Conservation (phyloP, 2,329 filamentous ascomycete genomes). For the Blastomyces gilchristii region DNA sequence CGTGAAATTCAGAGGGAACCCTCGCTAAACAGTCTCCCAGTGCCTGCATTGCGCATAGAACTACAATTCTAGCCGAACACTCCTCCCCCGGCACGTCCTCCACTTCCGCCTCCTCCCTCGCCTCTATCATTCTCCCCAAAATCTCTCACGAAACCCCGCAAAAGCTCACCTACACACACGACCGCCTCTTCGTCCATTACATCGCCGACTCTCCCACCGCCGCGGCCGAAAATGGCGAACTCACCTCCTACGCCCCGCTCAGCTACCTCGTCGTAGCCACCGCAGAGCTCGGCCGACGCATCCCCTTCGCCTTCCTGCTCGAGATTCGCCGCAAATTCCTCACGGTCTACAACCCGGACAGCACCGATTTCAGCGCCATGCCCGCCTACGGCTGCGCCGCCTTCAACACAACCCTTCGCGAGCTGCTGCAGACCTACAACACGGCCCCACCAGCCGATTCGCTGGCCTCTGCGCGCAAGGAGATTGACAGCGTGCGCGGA, state of each 20-base stretch:
- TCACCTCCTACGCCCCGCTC: slow-evolving; percentile 62
- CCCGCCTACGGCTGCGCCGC: slow-evolving; percentile 82
- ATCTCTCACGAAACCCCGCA: slow-evolving; percentile 70
- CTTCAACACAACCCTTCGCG: slow-evolving; percentile 72
- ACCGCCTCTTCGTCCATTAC: slow-evolving; percentile 89
- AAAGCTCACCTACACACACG: slow-evolving; percentile 91
- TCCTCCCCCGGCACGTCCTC: slow-evolving; percentile 74
- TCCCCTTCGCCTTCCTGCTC: slow-evolving; percentile 85
- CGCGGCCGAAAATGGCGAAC: slow-evolving; percentile 37
- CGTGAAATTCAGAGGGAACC: slow-evolving; percentile 3
- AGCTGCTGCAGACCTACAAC: slow-evolving; percentile 73
- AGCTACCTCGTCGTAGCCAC: slow-evolving; percentile 88
- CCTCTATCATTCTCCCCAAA: slow-evolving; percentile 89
- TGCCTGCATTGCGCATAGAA: slow-evolving; percentile 87
- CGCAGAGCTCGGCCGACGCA: slow-evolving; percentile 67
- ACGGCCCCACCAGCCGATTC: slow-evolving; percentile 71
- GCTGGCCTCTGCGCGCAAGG: slow-evolving; percentile 68
- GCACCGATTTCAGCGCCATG: slow-evolving; percentile 63
- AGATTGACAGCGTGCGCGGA: slow-evolving; percentile 84
- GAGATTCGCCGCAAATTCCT: slow-evolving; percentile 87
- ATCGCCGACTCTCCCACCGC: slow-evolving; percentile 71
- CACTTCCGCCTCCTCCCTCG: slow-evolving; percentile 77
- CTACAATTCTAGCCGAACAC: slow-evolving; percentile 87
- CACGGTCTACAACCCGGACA: slow-evolving; percentile 52
- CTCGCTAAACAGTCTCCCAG: slow-evolving; percentile 36